Percentiles rank a stretch among this genome's conserved stretches.
Evolutionary conservation across 2,329 filamentous ascomycete species (phyloP).

Genomic region (Blumeriella jaapii): DNA sequence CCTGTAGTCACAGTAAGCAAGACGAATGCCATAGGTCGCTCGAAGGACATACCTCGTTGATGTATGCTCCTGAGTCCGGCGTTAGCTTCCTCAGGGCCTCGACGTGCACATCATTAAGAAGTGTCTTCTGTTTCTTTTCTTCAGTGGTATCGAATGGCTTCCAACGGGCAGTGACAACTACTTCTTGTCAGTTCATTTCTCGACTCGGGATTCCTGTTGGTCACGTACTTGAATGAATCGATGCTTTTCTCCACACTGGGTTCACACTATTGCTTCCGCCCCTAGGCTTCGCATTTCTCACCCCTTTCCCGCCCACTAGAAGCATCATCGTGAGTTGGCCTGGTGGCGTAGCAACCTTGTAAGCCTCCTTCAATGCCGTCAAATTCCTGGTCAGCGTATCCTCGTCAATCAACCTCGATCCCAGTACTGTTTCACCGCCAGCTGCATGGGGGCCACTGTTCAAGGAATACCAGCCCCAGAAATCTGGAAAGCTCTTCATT

Average conservation of each 20-base stretch:
- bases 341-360: slow-evolving; percentile 28
- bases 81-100: slow-evolving; percentile 17
- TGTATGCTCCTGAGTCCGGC: slow-evolving; percentile 20
- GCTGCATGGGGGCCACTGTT: slow-evolving; percentile 31
- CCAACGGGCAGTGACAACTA: slow-evolving; percentile 10
- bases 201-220: background rate
- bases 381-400: slow-evolving; percentile 28
- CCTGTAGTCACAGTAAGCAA: slow-evolving; percentile 30
- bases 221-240: slow-evolving; percentile 32
- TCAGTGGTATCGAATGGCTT: slow-evolving; percentile 10
- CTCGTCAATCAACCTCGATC: slow-evolving; percentile 35
- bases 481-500: slow-evolving; percentile 11
- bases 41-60: slow-evolving; percentile 20
- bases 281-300: slow-evolving; percentile 32
- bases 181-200: slow-evolving; percentile 1
- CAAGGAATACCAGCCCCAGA: slow-evolving; percentile 16
- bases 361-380: slow-evolving; percentile 28
- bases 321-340: slow-evolving; percentile 27
- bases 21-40: slow-evolving; percentile 6
- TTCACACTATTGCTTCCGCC: slow-evolving; percentile 37
- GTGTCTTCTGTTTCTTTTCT: slow-evolving; percentile 5
- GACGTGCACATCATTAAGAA: slow-evolving; percentile 11
- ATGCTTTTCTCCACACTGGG: slow-evolving; percentile 39
- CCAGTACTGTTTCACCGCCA: slow-evolving; percentile 29
- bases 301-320: slow-evolving; percentile 35